These are phyloP conservation scores for Colletotrichum euphorbiae DNA, from an alignment of 2,329 filamentous ascomycete genomes.

Conservation along the genomic window DNA sequence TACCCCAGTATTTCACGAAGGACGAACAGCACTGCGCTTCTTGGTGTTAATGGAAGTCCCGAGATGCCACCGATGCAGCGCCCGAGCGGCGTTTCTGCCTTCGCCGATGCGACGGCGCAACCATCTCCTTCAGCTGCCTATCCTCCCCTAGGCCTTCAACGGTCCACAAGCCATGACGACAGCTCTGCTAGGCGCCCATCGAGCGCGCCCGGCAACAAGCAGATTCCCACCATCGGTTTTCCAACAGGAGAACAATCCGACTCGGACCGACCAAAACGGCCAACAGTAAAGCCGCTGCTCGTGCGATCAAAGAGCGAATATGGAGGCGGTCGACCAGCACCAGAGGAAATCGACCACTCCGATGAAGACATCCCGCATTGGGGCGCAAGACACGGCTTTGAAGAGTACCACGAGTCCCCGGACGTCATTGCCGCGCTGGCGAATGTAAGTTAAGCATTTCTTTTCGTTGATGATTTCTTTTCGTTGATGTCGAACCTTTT, in stretches of 20 bases:
- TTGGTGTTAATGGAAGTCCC: conserved; percentile 38
- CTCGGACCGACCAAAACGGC: conserved; percentile 52
- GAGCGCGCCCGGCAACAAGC: conserved; percentile 58
- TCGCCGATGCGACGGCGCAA: conserved; percentile 35
- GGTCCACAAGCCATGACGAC: conserved; percentile 39
- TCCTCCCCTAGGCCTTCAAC: conserved; percentile 32
- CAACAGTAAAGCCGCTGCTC: conserved; percentile 61
- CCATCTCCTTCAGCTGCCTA: conserved; percentile 9
- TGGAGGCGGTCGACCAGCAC: conserved; percentile 51
- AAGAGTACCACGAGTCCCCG: conserved; percentile 90
- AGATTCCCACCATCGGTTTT: conserved; percentile 19
- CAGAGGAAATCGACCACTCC: conserved; percentile 54
- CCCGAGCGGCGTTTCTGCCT: conserved; percentile 31
- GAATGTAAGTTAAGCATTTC: conserved; percentile 68
- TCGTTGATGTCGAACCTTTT: conserved; percentile 5
- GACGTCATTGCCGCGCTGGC: conserved; percentile 88
- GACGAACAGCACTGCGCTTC: conserved; percentile 38
- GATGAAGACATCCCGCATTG: conserved; percentile 63
- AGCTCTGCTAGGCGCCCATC: conserved; percentile 54
- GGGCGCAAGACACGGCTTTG: conserved; percentile 85
- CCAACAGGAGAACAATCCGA: conserved; percentile 45
- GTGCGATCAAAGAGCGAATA: conserved; percentile 69
- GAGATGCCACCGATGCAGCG: conserved; percentile 32
- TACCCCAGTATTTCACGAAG: conserved; percentile 36
- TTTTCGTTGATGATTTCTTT: conserved; percentile 34